Conservation (phyloP, 768 basidiomycete genomes). For the Tricholoma saponaceum region DNA sequence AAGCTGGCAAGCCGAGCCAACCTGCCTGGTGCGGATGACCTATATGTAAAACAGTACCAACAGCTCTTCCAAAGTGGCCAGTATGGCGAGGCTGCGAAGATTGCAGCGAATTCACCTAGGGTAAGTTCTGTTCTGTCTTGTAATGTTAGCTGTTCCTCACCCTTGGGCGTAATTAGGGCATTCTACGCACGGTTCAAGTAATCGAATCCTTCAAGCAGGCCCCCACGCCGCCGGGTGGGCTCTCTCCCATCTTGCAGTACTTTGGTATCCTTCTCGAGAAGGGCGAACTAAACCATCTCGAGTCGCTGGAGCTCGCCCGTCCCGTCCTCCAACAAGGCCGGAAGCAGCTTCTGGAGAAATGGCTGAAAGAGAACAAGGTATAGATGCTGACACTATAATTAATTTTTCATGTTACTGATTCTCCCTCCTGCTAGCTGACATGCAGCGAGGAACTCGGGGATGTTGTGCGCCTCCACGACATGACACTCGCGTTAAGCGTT, state of each 20-base stretch:
- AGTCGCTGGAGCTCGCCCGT: constrained; percentile 92
- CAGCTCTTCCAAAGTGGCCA: constrained; percentile 86
- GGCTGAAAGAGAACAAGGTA: constrained; percentile 99
- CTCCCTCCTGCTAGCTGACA: constrained; percentile 61
- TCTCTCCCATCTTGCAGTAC: constrained; percentile 96
- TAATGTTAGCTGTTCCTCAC: not conserved
- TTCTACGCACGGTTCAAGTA: constrained; percentile 89
- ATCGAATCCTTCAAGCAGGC: constrained; percentile 98
- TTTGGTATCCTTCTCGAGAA: constrained; percentile 99
- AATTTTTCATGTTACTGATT: not conserved
- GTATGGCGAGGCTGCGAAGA: constrained; percentile 91
- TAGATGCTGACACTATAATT: constrained; percentile 7
- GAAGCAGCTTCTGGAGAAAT: constrained; percentile 96
- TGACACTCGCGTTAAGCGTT: constrained; percentile 95
- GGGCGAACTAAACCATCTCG: constrained; percentile 94
- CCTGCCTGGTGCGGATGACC: constrained; percentile 94
- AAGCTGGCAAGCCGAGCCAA: constrained; percentile 96
- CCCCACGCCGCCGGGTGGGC: constrained; percentile 82
- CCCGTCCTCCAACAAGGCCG: constrained; percentile 95
- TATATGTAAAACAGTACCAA: constrained; percentile 93
- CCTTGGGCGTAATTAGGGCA: constrained; percentile 51
- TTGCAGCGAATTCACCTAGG: constrained; percentile 95
- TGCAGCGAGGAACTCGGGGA: constrained; percentile 99
- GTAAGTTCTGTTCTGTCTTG: constrained; percentile 39
- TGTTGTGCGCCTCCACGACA: constrained; percentile 90